phyloP scores from a whole-genome alignment of 208 protist genomes.

The Trypanosoma caninum region DNA sequence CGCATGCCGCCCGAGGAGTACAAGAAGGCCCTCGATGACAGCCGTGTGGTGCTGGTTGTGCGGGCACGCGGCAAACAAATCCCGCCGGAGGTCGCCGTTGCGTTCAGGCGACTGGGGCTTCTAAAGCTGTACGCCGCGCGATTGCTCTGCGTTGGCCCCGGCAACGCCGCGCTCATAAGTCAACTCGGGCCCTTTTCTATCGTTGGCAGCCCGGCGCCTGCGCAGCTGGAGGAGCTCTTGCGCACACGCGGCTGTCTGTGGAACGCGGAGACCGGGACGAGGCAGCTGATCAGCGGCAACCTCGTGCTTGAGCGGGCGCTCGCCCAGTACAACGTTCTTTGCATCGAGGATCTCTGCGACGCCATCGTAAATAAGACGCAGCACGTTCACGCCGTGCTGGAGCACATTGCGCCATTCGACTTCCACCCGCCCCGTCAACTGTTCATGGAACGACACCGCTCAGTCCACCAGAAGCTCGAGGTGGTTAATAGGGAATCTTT shows the following conservation, averaged over 20 bases:
- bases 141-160: constrained; percentile 50
- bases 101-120: constrained; percentile 62
- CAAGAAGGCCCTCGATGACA: constrained; percentile 36
- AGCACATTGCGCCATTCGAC: constrained; percentile 81
- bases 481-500: constrained; percentile 84
- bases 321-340: constrained; percentile 81
- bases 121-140: constrained; percentile 78
- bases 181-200: constrained; percentile 80
- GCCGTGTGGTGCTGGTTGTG: constrained; percentile 63
- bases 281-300: constrained; percentile 83
- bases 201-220: constrained; percentile 64
- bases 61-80: constrained; percentile 80
- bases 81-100: constrained; percentile 63
- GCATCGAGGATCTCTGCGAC: constrained; percentile 87
- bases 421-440: constrained; percentile 89
- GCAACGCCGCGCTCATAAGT: constrained; percentile 61
- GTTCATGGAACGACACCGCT: constrained; percentile 81
- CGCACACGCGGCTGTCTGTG: constrained; percentile 78
- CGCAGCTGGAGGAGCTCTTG: constrained; percentile 77
- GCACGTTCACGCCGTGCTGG: constrained; percentile 65
- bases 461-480: constrained; percentile 80
- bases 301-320: constrained; percentile 83
- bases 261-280: constrained; percentile 69
- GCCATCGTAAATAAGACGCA: constrained; percentile 55
- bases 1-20: constrained; percentile 30